Base-by-base conservation (phyloP, 2,329 filamentous ascomycete species). In the Elsinoe batatas region DNA sequence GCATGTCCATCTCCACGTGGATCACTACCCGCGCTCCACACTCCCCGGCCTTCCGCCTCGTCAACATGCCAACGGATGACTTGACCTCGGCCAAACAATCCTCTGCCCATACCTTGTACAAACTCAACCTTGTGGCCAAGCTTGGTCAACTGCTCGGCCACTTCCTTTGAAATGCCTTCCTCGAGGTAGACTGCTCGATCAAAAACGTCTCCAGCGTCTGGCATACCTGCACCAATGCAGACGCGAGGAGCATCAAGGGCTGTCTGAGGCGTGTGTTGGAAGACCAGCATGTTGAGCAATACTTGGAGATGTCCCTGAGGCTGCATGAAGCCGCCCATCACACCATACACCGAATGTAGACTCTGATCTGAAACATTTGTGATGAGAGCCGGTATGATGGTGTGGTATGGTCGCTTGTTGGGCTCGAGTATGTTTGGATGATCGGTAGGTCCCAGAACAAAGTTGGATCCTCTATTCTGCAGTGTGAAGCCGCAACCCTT, bases 311-410 rank as follows among this genome's bases (percentile, higher is more conserved):
- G 93, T 18, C 91, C 93, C 71, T 97, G 93, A 0, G 93, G 93
- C 72, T 98, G 93, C 87, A 97, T 97, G 72, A 94, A 97, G 2
- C 90, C 91, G 53, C 93, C 93, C 93, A 97, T 97, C 58, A 97
- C 91, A 54, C 93, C 93, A 64, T 91, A 96, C 0, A 95, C 87
- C 3, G 82, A 86, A 69, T 95, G 88, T 56, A 97, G 72, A 49
- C 80, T 84, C 22, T 81, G 81, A 63, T 94, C 89, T 3, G 74
- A 72, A 15, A 81, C 68, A 62, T 93, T 89, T 0, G 93, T 97
- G 15, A 91, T 82, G 69, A 97, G 79, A 0, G 87, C 91, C 0
- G 93, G 91, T 64, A 98, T 98, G 69, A 98, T 97, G 54, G 93
- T 98, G 71, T 97, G 93, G 71, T 97, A 98, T 0, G 93, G 93